Evolutionary conservation across 2,329 filamentous ascomycete species (phyloP), one percentile per base, ranked within the genome.

Genomic region (Claviceps lovelessii): DNA sequence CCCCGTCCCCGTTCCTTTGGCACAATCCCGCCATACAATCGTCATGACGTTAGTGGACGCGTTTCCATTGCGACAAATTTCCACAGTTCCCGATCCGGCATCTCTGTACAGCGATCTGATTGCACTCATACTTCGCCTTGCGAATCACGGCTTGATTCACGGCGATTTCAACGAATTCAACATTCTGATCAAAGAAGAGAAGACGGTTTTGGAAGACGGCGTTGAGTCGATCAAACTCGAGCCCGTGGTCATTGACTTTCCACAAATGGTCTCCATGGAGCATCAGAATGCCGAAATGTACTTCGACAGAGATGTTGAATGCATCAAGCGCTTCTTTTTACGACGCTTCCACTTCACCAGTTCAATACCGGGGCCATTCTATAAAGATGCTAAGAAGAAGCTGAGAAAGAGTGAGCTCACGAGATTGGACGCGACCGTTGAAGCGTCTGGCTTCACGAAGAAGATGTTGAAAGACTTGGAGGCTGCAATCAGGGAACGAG

Each of bases 91-190:
- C 37, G 81, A 96, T 61, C 89, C 91, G 0, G 87, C 89, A 3
- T 73, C 73, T n/a, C 76, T 98, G 6, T 98, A 98, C 67, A 84
- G 84, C n/a, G 89, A 97, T 57, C 75, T 98, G 39, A 94, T 98
- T 64, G 78, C 82, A 46, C 80, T 96, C 62, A 89, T 98, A 55
- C 74, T 98, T 47, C 80, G 84, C 33, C 76, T 98, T 45, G 91
- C 93, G 6, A 82, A 82, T 58, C 83, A 90, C 61, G 93, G 93
- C 7, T 74, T 98, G 50, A 98, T 98, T 58, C 93, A 98, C 67
- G 93, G 93, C 58, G 93, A 98, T 68, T 98, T 94, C 74, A 98
- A 98, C 73, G 94, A 98, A 70, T 98, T 98, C 77, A 98, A 98
- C 68, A 91, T 98, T 59, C 75, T 98, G 39, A 84, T 98, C 67